A percentile compares a stretch with the other conserved stretches of the same genome.
Evolutionary conservation across 306 rosid species (phyloP).

Genomic region (Senna tora): DNA sequence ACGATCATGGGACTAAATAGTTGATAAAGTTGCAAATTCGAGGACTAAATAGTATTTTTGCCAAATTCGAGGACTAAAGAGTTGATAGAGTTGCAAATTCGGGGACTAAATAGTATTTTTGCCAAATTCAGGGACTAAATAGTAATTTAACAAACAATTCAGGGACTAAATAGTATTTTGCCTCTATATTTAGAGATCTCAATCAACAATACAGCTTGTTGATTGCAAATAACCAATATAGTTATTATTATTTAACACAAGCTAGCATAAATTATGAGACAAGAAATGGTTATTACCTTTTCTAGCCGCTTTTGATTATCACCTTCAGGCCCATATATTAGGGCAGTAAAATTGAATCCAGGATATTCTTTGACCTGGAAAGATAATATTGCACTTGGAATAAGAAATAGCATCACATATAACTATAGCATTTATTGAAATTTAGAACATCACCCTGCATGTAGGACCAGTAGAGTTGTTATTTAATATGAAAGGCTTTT

Average conservation of each 20-base stretch:
- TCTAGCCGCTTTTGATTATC: slow-evolving; percentile 86
- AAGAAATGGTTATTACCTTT: slow-evolving; percentile 56
- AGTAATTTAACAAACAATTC: no score
- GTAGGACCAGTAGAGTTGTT: no score
- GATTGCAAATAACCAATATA: slow-evolving; percentile 12
- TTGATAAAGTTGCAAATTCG: no score
- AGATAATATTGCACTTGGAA: slow-evolving; percentile 36
- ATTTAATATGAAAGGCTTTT: no score
- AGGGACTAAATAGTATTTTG: no score
- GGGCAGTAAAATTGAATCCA: slow-evolving; percentile 70
- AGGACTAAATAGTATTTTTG: no score
- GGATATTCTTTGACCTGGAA: slow-evolving; percentile 84
- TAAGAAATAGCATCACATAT: neutral
- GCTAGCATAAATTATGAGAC: neutral
- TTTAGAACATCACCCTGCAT: no score
- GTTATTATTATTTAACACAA: neutral
- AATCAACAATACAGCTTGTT: slow-evolving; percentile 30
- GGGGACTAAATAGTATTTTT: no score
- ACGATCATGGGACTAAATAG: no score
- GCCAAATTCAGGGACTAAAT: no score
- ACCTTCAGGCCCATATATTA: slow-evolving; percentile 79
- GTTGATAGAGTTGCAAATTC: no score
- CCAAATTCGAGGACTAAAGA: no score
- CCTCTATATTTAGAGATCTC: slow-evolving; percentile 17
- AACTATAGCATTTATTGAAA: slow-evolving; percentile 15